These are phyloP conservation scores for Fraxinus albicans DNA, from an alignment of 305 asterid species.

Conservation along the genomic window DNA sequence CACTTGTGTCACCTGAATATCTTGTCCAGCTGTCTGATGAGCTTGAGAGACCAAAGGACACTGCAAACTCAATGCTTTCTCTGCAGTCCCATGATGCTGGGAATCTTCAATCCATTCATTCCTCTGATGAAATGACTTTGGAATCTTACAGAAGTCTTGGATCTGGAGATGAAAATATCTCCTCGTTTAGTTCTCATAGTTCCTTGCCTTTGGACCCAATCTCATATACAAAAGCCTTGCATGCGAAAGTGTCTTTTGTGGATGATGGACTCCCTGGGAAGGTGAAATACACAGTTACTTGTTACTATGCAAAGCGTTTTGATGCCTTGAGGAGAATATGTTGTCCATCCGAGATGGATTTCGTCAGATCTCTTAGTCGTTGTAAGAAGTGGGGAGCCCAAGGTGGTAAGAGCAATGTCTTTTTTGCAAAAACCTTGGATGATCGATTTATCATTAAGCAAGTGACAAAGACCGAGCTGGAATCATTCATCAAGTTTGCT, in stretches of 20 bases:
- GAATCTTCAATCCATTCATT: constrained; percentile 47
- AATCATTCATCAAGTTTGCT: constrained; percentile 90
- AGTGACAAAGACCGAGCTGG: constrained; percentile 97
- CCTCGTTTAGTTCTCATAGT: constrained; percentile 51
- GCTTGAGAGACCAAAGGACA: constrained; percentile 53
- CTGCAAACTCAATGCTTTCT: constrained; percentile 36
- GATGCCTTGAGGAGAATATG: constrained; percentile 81
- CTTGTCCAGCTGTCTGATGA: constrained; percentile 57
- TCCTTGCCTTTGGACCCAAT: constrained; percentile 58
- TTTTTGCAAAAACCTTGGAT: constrained; percentile 92
- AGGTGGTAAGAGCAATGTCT: constrained; percentile 97
- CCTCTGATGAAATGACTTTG: constrained; percentile 57
- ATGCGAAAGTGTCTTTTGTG: constrained; percentile 62
- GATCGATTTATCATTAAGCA: constrained; percentile 94
- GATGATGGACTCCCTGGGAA: constrained; percentile 70
- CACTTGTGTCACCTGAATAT: constrained; percentile 68
- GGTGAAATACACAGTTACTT: constrained; percentile 73
- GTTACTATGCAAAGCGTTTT: constrained; percentile 83
- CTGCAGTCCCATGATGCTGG: constrained; percentile 49
- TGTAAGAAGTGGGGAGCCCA: constrained; percentile 99
- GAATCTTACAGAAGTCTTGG: constrained; percentile 67
- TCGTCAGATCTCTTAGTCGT: constrained; percentile 81
- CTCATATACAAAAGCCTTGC: constrained; percentile 55
- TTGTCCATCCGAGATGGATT: constrained; percentile 88
- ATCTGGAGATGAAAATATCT: constrained; percentile 63